Evolutionary conservation across 1,139 yeast genomes (phyloP).

Genomic region (Fermentozyma sake): DNA sequence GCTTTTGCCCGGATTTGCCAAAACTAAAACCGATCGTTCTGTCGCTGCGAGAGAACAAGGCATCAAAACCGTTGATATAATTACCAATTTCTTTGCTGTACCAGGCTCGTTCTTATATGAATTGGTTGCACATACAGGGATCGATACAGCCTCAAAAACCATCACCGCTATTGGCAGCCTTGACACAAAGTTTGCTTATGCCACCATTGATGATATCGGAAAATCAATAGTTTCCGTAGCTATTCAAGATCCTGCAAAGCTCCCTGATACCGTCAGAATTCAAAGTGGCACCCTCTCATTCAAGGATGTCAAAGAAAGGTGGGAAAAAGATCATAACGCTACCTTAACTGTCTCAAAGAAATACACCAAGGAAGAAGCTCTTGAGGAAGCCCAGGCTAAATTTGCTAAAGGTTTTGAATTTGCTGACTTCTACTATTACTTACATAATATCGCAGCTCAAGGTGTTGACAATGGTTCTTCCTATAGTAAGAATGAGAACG

Average conservation of each 20-base stretch:
- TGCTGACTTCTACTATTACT: slow-evolving; percentile 22
- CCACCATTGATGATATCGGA: slow-evolving; percentile 46
- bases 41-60: slow-evolving; percentile 38
- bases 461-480: slow-evolving; percentile 39
- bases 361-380: slow-evolving; percentile 25
- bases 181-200: slow-evolving; percentile 25
- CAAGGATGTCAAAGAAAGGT: slow-evolving; percentile 34
- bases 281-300: slow-evolving; percentile 38
- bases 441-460: slow-evolving; percentile 26
- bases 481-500: slow-evolving; percentile 34
- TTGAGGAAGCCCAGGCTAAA: slow-evolving; percentile 23
- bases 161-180: slow-evolving; percentile 43
- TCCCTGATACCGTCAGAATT: slow-evolving; percentile 46
- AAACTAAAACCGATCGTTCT: slow-evolving; percentile 36
- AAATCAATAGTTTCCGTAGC: slow-evolving; percentile 33
- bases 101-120: slow-evolving; percentile 36
- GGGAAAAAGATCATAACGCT: slow-evolving; percentile 37
- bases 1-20: slow-evolving; percentile 31
- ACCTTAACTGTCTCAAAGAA: slow-evolving; percentile 25
- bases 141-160: slow-evolving; percentile 27
- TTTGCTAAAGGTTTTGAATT: slow-evolving; percentile 27
- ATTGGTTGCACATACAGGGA: slow-evolving; percentile 34
- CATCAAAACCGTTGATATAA: slow-evolving; percentile 48
- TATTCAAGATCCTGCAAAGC: slow-evolving; percentile 23
- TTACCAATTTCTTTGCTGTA: slow-evolving; percentile 41